These are phyloP conservation scores for Hemisphaericaspora xylofermentans DNA, from an alignment of 1,139 yeast species.

Conservation along the genomic window DNA sequence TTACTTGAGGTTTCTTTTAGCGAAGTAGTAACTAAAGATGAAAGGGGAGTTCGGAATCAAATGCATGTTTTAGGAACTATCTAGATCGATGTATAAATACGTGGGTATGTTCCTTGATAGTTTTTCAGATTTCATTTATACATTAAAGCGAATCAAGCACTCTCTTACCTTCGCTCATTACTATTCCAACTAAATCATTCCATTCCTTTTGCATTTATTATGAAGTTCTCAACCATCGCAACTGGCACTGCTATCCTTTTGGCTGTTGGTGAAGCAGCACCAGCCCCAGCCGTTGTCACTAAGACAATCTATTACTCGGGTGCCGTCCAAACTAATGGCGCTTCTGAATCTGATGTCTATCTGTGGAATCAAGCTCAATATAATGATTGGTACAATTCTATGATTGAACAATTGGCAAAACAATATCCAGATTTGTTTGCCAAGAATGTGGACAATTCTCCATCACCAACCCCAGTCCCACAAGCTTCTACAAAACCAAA, in stretches of 20 bases:
- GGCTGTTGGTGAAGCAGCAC: constrained; percentile 1
- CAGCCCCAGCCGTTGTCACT: neutral
- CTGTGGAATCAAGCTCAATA: no score
- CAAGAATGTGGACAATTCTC: no score
- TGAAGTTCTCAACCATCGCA: neutral
- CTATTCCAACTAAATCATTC: neutral
- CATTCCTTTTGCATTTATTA: neutral
- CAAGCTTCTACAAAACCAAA: constrained; percentile 1
- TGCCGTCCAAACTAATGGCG: neutral
- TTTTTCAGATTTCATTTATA: no score
- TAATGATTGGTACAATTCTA: no score
- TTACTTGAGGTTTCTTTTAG: no score
- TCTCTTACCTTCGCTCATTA: neutral
- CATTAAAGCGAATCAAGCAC: neutral
- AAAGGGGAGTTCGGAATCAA: no score
- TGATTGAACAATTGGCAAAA: no score
- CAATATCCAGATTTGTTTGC: neutral
- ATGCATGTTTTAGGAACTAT: no score
- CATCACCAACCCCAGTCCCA: constrained; percentile 12
- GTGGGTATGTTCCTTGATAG: no score
- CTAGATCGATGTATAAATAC: no score
- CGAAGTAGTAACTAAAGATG: no score
- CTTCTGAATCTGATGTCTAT: no score
- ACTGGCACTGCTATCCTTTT: neutral
- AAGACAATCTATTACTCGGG: neutral